Evolutionary conservation across 2,329 filamentous ascomycete species (phyloP).

Genomic region (Aspergillus fumigatiaffinis): DNA sequence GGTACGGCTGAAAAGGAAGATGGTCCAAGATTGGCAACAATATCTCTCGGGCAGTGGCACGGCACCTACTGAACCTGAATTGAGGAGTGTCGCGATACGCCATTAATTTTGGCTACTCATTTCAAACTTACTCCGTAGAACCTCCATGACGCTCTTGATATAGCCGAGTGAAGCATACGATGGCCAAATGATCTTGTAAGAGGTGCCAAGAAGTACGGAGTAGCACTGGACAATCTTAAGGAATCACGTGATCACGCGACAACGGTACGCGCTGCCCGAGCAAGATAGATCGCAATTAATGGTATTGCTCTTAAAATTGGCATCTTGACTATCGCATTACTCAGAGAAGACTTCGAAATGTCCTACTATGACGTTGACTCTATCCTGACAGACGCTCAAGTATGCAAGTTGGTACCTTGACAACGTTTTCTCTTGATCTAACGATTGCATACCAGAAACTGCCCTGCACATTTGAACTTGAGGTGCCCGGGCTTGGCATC

Average conservation of each 20-base stretch:
- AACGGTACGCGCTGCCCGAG: background rate
- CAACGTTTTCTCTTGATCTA: background rate
- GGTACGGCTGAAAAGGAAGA: too few species aligned
- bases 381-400: slow-evolving; percentile 45
- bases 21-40: too few species aligned
- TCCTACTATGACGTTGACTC: slow-evolving; percentile 48
- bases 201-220: too few species aligned
- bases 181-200: too few species aligned
- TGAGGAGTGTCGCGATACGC: too few species aligned
- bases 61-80: too few species aligned
- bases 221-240: background rate
- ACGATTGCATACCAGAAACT: slow-evolving; percentile 64
- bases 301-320: background rate
- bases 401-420: slow-evolving; percentile 13
- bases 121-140: too few species aligned
- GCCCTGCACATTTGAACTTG: slow-evolving; percentile 89
- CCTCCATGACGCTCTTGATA: too few species aligned
- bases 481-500: slow-evolving; percentile 81
- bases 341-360: slow-evolving; percentile 22
- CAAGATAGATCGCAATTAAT: background rate
- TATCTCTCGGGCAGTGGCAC: too few species aligned
- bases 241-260: background rate
- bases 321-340: background rate
- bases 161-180: too few species aligned
- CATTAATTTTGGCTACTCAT: too few species aligned